These are phyloP conservation scores for Yamadazyma blattariae DNA, from an alignment of 1,139 yeast genomes.

Conservation along the genomic window DNA sequence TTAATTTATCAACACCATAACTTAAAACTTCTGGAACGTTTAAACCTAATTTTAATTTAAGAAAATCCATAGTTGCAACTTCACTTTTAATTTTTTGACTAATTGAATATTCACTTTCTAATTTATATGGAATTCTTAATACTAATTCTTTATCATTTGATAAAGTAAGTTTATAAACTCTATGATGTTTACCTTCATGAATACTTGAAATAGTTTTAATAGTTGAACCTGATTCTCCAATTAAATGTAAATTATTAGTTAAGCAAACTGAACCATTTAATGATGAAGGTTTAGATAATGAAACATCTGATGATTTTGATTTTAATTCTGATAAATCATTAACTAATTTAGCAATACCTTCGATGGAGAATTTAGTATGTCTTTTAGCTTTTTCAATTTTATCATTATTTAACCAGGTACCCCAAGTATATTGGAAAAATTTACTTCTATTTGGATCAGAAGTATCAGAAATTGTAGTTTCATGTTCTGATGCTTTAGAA, in stretches of 20 bases:
- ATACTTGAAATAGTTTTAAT: conserved; percentile 76
- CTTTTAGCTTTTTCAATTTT: conserved; percentile 68
- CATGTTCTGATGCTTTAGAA: conserved; percentile 32
- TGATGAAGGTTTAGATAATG: conserved; percentile 31
- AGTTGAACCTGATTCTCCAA: conserved; percentile 38
- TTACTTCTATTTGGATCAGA: conserved; percentile 68
- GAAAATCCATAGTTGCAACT: conserved; percentile 89
- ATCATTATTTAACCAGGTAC: conserved; percentile 87
- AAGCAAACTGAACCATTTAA: conserved; percentile 41
- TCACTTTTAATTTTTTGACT: conserved; percentile 76
- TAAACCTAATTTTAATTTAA: conserved; percentile 48
- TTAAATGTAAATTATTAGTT: conserved; percentile 41
- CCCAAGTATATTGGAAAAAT: conserved; percentile 91
- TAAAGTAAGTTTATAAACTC: conserved; percentile 71
- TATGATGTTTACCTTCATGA: conserved; percentile 93
- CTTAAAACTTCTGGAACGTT: conserved; percentile 75
- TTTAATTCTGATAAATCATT: conserved; percentile 30
- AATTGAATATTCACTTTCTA: conserved; percentile 62
- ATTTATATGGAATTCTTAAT: conserved; percentile 81
- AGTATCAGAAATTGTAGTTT: conserved; percentile 56
- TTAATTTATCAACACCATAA: conserved; percentile 62
- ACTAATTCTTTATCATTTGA: conserved; percentile 62
- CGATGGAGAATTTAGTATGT: conserved; percentile 78
- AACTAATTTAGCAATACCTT: conserved; percentile 60
- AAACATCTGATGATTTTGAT: conserved; percentile 16